phyloP scores from a whole-genome alignment of 805 yeast genomes.

The Limtongia smithiae region DNA sequence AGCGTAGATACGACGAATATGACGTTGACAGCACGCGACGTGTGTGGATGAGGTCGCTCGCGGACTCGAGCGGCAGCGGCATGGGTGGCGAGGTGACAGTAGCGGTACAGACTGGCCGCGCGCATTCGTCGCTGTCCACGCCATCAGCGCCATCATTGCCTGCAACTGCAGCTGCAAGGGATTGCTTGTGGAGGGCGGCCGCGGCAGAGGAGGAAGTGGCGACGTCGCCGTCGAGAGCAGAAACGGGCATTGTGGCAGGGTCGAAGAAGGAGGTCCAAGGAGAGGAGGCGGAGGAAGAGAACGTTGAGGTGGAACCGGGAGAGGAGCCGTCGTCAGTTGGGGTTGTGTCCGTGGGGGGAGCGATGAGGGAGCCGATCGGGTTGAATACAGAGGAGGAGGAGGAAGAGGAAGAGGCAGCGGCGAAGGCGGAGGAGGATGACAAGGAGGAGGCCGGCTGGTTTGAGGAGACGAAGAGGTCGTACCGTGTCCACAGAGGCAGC shows the following conservation, averaged over 20 bases:
- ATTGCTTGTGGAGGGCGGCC: not conserved
- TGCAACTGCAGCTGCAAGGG: not conserved
- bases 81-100: conserved; percentile 16
- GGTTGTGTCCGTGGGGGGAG: too few species aligned
- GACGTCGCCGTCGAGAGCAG: too few species aligned
- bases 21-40: conserved; percentile 13
- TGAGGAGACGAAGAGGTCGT: not conserved
- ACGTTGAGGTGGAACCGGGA: too few species aligned
- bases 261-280: not conserved
- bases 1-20: conserved; percentile 48
- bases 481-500: conserved; percentile 8
- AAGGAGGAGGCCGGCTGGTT: not conserved
- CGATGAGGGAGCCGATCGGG: not conserved
- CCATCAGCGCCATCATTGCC: not conserved
- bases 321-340: too few species aligned
- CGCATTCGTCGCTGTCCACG: not conserved
- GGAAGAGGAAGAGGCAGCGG: not conserved
- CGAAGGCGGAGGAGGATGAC: too few species aligned
- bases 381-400: not conserved
- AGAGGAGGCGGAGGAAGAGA: not conserved
- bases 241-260: not conserved
- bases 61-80: conserved; percentile 20
- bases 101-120: not conserved
- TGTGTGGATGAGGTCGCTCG: conserved; percentile 9
- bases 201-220: too few species aligned